Percentiles rank a stretch among this genome's conserved stretches.
Evolutionary conservation across 352 stramenopile genomes (phyloP).

Genomic region (Pythium rhizo-oryzae): DNA sequence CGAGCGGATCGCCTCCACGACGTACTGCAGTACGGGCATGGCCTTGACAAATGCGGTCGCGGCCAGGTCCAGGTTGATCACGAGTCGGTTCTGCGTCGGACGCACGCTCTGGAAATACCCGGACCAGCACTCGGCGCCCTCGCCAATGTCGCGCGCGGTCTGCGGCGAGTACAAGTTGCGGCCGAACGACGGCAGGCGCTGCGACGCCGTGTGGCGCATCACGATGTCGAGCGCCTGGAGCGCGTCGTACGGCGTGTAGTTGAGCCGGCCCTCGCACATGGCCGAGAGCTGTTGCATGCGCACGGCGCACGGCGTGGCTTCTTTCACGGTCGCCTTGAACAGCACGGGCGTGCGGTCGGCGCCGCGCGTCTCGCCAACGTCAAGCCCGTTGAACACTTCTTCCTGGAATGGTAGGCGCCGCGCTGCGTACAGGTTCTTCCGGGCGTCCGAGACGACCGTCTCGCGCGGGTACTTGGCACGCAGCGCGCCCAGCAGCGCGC

Average conservation of each 20-base stretch:
- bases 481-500: slow-evolving; percentile 41
- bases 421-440: slow-evolving; percentile 64
- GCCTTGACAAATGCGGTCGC: slow-evolving; percentile 70
- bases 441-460: slow-evolving; percentile 49
- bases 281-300: slow-evolving; percentile 63
- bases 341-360: slow-evolving; percentile 24
- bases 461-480: slow-evolving; percentile 41
- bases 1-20: slow-evolving; percentile 36
- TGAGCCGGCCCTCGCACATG: slow-evolving; percentile 55
- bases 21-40: slow-evolving; percentile 59
- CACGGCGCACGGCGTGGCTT: slow-evolving; percentile 55
- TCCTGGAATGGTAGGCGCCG: slow-evolving; percentile 46
- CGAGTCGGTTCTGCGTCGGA: slow-evolving; percentile 61
- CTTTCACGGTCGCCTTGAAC: slow-evolving; percentile 61
- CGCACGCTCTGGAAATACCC: slow-evolving; percentile 79
- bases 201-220: slow-evolving; percentile 58
- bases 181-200: slow-evolving; percentile 55
- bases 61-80: slow-evolving; percentile 73
- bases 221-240: slow-evolving; percentile 76
- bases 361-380: slow-evolving; percentile 41
- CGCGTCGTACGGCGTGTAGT: slow-evolving; percentile 76
- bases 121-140: slow-evolving; percentile 69
- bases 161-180: slow-evolving; percentile 52
- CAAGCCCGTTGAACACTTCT: slow-evolving; percentile 43
- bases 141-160: slow-evolving; percentile 52